phyloP scores from a whole-genome alignment of 192 early-diverging fungal genomes.

The Physocladia obscura region DNA sequence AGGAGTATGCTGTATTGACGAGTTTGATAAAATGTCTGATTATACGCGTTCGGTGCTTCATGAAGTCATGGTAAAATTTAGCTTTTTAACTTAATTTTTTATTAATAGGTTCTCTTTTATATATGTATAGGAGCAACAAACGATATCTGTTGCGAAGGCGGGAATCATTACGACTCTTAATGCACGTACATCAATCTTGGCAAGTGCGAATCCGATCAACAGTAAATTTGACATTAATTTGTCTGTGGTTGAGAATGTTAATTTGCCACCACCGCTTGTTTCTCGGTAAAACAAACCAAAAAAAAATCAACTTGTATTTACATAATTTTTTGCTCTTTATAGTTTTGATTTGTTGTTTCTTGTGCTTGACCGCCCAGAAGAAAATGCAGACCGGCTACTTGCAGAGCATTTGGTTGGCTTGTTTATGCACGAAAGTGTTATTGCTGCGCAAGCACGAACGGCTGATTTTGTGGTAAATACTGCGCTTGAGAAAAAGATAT shows the following conservation, averaged over 20 bases:
- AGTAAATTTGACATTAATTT: constrained; percentile 82
- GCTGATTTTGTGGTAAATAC: no score
- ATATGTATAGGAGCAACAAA: constrained; percentile 82
- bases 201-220: constrained; percentile 91
- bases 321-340: constrained; percentile 1
- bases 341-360: constrained; percentile 93
- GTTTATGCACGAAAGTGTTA: constrained; percentile 74
- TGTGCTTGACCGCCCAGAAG: constrained; percentile 87
- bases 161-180: constrained; percentile 98
- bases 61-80: constrained; percentile 84
- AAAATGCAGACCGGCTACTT: constrained; percentile 78
- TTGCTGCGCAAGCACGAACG: no score
- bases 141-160: constrained; percentile 96
- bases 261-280: constrained; percentile 88
- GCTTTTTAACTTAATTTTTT: constrained; percentile 7
- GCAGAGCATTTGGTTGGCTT: constrained; percentile 86
- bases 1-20: constrained; percentile 96
- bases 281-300: no score
- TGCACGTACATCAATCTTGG: constrained; percentile 92
- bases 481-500: no score
- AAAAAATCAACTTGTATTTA: not conserved
- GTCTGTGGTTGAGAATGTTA: constrained; percentile 83
- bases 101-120: constrained; percentile 6
- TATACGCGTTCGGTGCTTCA: constrained; percentile 89
- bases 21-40: constrained; percentile 99